A percentile compares a stretch with the other conserved stretches of the same genome.
These are phyloP conservation scores for Centrapalus pauciflorus DNA, from an alignment of 129 eudicot genomes.

Conservation along the genomic window DNA sequence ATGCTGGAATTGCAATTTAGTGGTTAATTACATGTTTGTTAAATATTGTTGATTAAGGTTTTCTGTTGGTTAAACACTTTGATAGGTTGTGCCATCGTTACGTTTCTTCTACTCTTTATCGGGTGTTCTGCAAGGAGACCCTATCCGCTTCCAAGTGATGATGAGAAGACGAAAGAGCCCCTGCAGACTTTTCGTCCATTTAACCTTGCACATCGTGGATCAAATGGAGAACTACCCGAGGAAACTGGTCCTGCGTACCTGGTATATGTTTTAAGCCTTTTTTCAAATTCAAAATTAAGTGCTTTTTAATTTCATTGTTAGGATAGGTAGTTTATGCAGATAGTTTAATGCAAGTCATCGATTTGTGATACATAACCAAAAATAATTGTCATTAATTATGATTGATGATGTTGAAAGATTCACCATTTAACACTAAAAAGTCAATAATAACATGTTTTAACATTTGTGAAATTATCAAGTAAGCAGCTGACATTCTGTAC, in stretches of 20 bases:
- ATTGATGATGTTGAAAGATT: neutral
- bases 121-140: constrained; percentile 68
- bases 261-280: constrained; percentile 39
- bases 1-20: neutral
- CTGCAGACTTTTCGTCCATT: constrained; percentile 87
- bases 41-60: neutral
- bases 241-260: constrained; percentile 75
- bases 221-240: constrained; percentile 96
- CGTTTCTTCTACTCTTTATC: constrained; percentile 57
- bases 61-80: neutral
- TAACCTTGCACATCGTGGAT: constrained; percentile 93
- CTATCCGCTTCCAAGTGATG: constrained; percentile 80
- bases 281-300: neutral
- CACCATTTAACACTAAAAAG: constrained; percentile 1
- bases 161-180: constrained; percentile 49
- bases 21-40: constrained; percentile 1
- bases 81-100: constrained; percentile 48
- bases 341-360: neutral
- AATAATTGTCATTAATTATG: neutral
- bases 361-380: neutral
- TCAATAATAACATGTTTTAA: neutral
- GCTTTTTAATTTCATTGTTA: neutral
- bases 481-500: too few relatives aligned
- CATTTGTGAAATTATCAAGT: too few relatives aligned
- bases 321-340: neutral